phyloP scores from a whole-genome alignment of 805 yeast genomes.

The Cyberlindnera veronae region DNA sequence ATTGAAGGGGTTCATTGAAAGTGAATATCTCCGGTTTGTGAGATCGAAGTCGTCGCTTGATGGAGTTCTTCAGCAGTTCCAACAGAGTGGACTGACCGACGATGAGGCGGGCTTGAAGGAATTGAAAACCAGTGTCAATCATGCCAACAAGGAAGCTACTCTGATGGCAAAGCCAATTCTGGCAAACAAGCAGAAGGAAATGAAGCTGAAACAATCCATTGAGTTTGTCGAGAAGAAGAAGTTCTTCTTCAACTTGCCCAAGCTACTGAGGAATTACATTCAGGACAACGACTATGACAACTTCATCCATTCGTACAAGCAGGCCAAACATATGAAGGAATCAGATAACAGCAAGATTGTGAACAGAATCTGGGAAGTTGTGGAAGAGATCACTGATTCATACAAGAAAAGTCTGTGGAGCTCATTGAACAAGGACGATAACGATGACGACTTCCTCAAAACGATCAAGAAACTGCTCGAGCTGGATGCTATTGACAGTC shows the following conservation, averaged over 20 bases:
- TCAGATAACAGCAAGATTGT: conserved; percentile 37
- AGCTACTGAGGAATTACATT: conserved; percentile 39
- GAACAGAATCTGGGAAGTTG: conserved; percentile 52
- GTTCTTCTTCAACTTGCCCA: conserved; percentile 56
- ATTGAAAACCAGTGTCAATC: conserved; percentile 39
- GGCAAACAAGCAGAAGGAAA: conserved; percentile 45
- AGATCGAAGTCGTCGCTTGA: conserved; percentile 63
- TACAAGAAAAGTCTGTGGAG: conserved; percentile 57
- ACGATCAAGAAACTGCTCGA: conserved; percentile 55
- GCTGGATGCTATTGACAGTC: conserved; percentile 60
- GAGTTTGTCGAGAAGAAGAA: conserved; percentile 50
- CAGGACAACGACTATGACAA: conserved; percentile 52
- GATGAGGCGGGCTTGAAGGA: conserved; percentile 30
- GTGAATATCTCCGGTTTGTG: conserved; percentile 62
- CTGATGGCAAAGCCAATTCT: conserved; percentile 57
- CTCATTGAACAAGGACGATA: conserved; percentile 30
- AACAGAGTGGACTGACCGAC: conserved; percentile 31
- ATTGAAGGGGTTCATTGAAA: conserved; percentile 48
- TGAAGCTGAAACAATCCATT: conserved; percentile 46
- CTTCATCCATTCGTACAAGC: conserved; percentile 53
- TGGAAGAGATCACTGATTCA: conserved; percentile 47
- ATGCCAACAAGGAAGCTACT: conserved; percentile 51
- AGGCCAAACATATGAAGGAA: conserved; percentile 37
- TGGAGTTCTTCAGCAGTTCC: conserved; percentile 52
- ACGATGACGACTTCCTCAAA: conserved; percentile 33